Percentiles rank a stretch among this genome's conserved stretches.
phyloP scores from a whole-genome alignment of 768 basidiomycete species.

The Russula earlei region DNA sequence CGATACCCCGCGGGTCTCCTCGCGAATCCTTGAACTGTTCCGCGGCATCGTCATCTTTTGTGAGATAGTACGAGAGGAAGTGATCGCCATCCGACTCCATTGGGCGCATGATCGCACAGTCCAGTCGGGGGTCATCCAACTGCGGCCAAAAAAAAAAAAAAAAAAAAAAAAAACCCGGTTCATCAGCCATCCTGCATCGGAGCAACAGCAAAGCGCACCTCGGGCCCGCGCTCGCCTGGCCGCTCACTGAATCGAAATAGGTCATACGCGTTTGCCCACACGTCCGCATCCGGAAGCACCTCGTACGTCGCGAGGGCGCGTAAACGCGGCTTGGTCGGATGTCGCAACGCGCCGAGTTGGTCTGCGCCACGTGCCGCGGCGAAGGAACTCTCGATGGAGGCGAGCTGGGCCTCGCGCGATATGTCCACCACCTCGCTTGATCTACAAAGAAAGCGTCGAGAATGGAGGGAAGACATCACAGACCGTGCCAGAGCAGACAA shows the following conservation, averaged over 20 bases:
- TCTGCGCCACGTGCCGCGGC: slow-evolving; percentile 49
- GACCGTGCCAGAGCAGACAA: neutral
- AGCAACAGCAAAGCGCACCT: slow-evolving; percentile 36
- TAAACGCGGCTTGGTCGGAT: slow-evolving; percentile 71
- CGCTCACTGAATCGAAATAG: slow-evolving; percentile 79
- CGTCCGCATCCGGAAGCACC: slow-evolving; percentile 71
- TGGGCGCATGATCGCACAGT: slow-evolving; percentile 78
- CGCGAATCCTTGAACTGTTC: slow-evolving; percentile 54
- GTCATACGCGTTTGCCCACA: slow-evolving; percentile 88
- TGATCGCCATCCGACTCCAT: slow-evolving; percentile 86
- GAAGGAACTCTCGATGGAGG: slow-evolving; percentile 74
- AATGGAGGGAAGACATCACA: too few relatives aligned
- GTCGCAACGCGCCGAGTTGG: slow-evolving; percentile 48
- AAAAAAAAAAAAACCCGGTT: neutral
- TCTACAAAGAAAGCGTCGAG: slow-evolving; percentile 28
- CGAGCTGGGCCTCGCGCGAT: slow-evolving; percentile 63
- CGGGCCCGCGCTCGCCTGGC: slow-evolving; percentile 66
- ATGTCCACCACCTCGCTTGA: slow-evolving; percentile 48
- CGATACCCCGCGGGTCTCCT: slow-evolving; percentile 30
- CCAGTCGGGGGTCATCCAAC: slow-evolving; percentile 71
- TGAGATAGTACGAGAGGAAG: slow-evolving; percentile 79
- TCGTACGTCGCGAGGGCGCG: slow-evolving; percentile 76
- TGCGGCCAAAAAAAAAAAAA: slow-evolving; percentile 21
- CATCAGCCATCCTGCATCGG: neutral
- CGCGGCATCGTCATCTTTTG: slow-evolving; percentile 65